Conservation (phyloP, 352 stramenopile species). For the Phytophthora rubi region DNA sequence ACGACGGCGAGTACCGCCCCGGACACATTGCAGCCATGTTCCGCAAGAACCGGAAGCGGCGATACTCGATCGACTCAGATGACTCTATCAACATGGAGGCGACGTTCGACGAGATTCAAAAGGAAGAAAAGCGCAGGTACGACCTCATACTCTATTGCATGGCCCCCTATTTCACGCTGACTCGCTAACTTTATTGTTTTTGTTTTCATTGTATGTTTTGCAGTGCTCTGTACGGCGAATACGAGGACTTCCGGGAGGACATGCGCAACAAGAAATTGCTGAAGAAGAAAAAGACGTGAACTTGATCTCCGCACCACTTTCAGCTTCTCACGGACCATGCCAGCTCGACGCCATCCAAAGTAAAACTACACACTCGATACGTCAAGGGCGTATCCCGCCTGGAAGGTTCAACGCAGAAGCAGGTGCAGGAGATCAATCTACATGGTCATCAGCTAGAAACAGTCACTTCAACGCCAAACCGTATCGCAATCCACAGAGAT, state of each 20-base stretch:
- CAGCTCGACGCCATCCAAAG: constrained; percentile 3
- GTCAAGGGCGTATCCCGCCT: neutral
- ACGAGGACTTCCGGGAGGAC: constrained; percentile 86
- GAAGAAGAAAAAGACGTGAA: constrained; percentile 80
- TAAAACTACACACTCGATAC: constrained; percentile 17
- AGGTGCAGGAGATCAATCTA: neutral
- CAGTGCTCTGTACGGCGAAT: constrained; percentile 79
- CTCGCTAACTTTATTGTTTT: neutral
- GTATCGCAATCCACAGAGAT: neutral
- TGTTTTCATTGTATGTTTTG: neutral
- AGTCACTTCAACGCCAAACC: neutral
- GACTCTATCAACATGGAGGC: constrained; percentile 90
- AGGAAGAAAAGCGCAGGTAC: constrained; percentile 86
- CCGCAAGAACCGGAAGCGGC: constrained; percentile 71
- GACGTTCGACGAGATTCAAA: constrained; percentile 84
- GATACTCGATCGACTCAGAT: constrained; percentile 79
- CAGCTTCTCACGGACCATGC: neutral
- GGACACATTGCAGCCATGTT: constrained; percentile 85
- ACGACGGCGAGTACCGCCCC: constrained; percentile 76
- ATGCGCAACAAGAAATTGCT: constrained; percentile 85
- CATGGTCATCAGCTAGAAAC: neutral
- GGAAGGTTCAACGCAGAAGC: neutral
- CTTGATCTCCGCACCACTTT: constrained; percentile 27
- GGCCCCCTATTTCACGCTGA: neutral
- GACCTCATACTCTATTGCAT: neutral